Evolutionary conservation across 1,284 basidiomycete species (phyloP).

Genomic region (Salmacisia buchloeana): DNA sequence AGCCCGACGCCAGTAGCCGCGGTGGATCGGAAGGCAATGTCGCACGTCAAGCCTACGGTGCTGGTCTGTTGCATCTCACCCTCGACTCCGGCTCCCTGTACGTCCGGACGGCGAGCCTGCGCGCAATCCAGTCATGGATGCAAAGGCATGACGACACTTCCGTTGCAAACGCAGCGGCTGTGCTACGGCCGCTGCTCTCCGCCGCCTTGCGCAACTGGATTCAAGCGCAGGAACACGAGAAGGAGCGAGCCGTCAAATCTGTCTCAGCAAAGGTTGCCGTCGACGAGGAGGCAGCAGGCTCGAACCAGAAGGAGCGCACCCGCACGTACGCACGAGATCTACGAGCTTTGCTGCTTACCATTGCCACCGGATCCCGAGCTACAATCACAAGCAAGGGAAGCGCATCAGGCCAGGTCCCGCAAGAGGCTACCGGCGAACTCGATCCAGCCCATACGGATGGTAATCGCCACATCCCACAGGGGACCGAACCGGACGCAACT

Average conservation of each 20-base stretch:
- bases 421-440: neutral
- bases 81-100: slow-evolving; percentile 8
- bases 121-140: slow-evolving; percentile 20
- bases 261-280: slow-evolving; percentile 16
- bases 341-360: slow-evolving; percentile 25
- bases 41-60: neutral
- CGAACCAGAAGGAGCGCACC: slow-evolving; percentile 14
- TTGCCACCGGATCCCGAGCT: slow-evolving; percentile 12
- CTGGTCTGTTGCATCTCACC: neutral
- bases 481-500: slow-evolving; percentile 14
- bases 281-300: slow-evolving; percentile 22
- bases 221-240: neutral
- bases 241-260: neutral
- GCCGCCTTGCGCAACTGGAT: neutral
- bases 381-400: no score
- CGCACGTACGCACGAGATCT: slow-evolving; percentile 22
- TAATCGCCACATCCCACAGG: slow-evolving; percentile 15
- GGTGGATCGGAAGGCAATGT: no score
- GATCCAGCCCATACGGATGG: neutral
- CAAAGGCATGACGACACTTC: neutral
- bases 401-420: neutral
- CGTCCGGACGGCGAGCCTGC: slow-evolving; percentile 22
- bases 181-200: slow-evolving; percentile 11
- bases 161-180: neutral
- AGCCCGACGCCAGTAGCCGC: no score